Conservation (phyloP, 108 stramenopile species). For the Halocafeteria seosinensis region DNA sequence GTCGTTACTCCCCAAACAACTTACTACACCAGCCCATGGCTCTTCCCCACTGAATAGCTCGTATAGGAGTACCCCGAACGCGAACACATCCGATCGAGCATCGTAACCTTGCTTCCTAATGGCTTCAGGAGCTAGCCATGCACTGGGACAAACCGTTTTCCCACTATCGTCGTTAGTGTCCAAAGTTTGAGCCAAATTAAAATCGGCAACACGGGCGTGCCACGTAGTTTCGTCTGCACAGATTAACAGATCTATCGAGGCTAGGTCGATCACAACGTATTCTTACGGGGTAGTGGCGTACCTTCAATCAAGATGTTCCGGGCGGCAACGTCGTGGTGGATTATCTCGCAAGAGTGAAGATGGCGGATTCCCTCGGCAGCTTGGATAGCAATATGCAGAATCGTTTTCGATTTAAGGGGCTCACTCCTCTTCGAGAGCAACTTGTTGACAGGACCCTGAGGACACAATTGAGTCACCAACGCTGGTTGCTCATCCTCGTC, state of each 20-base stretch:
- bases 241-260: no score
- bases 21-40: conserved; percentile 27
- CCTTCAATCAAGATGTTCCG: conserved; percentile 26
- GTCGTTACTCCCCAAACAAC: no score
- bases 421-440: no score
- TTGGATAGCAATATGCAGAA: conserved; percentile 9
- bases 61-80: conserved; percentile 19
- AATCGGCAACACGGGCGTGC: not conserved
- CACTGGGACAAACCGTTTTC: conserved; percentile 14
- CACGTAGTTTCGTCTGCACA: not conserved
- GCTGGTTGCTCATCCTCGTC: no score
- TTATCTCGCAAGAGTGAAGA: conserved; percentile 15
- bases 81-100: conserved; percentile 14
- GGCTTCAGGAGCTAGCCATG: conserved; percentile 27
- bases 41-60: conserved; percentile 14
- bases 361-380: conserved; percentile 15
- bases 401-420: no score
- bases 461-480: no score
- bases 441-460: no score
- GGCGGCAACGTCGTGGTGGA: conserved; percentile 26
- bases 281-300: not conserved
- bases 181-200: no score
- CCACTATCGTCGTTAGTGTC: conserved; percentile 13
- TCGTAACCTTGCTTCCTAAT: not conserved
- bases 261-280: no score